phyloP scores from a whole-genome alignment of 2,329 filamentous ascomycete species.

The Clonostachys solani region DNA sequence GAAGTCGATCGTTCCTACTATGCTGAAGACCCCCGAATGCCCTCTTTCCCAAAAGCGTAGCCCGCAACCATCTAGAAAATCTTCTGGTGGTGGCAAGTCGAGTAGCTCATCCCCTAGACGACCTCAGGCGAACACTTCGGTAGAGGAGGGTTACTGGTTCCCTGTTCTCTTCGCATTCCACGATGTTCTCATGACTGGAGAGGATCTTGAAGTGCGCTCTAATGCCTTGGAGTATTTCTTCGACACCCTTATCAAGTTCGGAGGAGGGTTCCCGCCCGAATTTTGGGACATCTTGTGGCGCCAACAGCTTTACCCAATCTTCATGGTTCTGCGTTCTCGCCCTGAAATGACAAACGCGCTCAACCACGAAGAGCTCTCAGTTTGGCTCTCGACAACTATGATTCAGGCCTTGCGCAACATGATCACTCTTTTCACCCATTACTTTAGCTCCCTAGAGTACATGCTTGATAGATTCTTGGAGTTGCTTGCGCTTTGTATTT shows the following conservation, averaged over 20 bases:
- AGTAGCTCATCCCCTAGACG: slow-evolving; percentile 29
- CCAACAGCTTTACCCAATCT: slow-evolving; percentile 95
- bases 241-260: slow-evolving; percentile 84
- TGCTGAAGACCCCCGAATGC: slow-evolving; percentile 94
- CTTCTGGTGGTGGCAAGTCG: no score
- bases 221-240: slow-evolving; percentile 95
- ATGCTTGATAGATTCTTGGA: slow-evolving; percentile 98
- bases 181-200: slow-evolving; percentile 97
- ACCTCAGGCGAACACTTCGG: slow-evolving; percentile 73
- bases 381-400: slow-evolving; percentile 99
- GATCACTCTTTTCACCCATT: slow-evolving; percentile 98
- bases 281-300: slow-evolving; percentile 99
- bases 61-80: slow-evolving; percentile 3
- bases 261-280: slow-evolving; percentile 83
- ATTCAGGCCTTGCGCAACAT: slow-evolving; percentile 97
- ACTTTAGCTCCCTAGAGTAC: slow-evolving; percentile 92
- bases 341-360: slow-evolving; percentile 94
- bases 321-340: slow-evolving; percentile 93
- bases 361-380: slow-evolving; percentile 94
- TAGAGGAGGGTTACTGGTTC: slow-evolving; percentile 98
- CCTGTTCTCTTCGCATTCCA: slow-evolving; percentile 97
- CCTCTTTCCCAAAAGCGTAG: slow-evolving; percentile 68
- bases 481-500: slow-evolving; percentile 91
- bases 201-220: slow-evolving; percentile 92
- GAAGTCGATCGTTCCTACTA: slow-evolving; percentile 88